Evolutionary conservation across 1,284 basidiomycete species (phyloP).

Genomic region (Austroboletus niveus): DNA sequence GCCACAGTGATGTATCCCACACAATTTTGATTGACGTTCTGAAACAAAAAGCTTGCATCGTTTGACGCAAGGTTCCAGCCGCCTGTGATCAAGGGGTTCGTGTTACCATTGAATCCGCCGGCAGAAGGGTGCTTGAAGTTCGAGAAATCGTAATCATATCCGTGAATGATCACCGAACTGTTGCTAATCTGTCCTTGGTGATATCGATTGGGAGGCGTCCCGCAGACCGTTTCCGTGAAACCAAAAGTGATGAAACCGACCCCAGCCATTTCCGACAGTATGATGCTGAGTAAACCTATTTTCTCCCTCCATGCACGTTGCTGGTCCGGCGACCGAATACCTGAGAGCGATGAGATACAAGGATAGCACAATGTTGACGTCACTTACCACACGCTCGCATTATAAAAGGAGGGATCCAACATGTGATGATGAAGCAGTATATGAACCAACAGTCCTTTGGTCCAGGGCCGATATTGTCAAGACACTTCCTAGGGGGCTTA

Average conservation of each 20-base stretch:
- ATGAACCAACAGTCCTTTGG: slow-evolving; percentile 96
- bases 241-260: slow-evolving; percentile 99
- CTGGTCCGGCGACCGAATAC: slow-evolving; percentile 89
- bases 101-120: slow-evolving; percentile 69
- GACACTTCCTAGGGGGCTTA: slow-evolving; percentile 54
- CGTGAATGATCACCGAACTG: slow-evolving; percentile 89
- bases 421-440: slow-evolving; percentile 89
- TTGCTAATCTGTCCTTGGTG: slow-evolving; percentile 76
- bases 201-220: slow-evolving; percentile 78
- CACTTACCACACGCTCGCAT: slow-evolving; percentile 65
- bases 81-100: slow-evolving; percentile 82
- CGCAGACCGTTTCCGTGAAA: slow-evolving; percentile 96
- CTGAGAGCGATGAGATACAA: slow-evolving; percentile 32
- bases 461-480: slow-evolving; percentile 74
- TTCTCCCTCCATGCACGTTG: slow-evolving; percentile 99
- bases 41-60: slow-evolving; percentile 94
- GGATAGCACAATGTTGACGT: neutral
- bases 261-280: slow-evolving; percentile 79
- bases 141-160: slow-evolving; percentile 89
- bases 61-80: slow-evolving; percentile 78
- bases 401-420: slow-evolving; percentile 76
- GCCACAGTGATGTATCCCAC: slow-evolving; percentile 74
- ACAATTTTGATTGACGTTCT: slow-evolving; percentile 86
- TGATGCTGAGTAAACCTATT: slow-evolving; percentile 88
- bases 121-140: slow-evolving; percentile 80